These are phyloP conservation scores for Colletotrichum sp. DNA, from an alignment of 2,329 filamentous ascomycete genomes.

Conservation along the genomic window DNA sequence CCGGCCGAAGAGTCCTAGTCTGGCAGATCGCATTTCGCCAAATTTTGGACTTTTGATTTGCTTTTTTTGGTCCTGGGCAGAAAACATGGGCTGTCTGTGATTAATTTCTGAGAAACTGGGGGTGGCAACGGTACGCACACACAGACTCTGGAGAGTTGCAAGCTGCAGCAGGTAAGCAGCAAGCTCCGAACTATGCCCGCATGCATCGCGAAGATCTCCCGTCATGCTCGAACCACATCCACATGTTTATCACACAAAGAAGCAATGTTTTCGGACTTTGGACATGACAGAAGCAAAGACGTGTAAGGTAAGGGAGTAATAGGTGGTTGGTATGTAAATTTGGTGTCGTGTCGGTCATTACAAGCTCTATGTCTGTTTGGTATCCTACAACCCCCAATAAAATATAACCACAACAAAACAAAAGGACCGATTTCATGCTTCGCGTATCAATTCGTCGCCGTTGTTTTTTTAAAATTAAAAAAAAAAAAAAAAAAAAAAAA, in stretches of 20 bases:
- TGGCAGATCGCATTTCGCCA: neutral
- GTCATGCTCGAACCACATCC: neutral
- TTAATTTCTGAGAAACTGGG: neutral
- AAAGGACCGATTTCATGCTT: neutral
- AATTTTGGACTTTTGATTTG: neutral
- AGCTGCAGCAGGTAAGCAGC: neutral
- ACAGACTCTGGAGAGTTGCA: neutral
- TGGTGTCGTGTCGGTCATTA: constrained; percentile 15
- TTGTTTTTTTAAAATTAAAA: too few relatives aligned
- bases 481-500: too few relatives aligned
- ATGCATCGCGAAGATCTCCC: constrained; percentile 2
- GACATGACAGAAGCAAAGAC: neutral
- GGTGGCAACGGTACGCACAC: neutral
- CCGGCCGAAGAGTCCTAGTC: neutral
- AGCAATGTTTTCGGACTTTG: neutral
- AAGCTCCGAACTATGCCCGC: neutral
- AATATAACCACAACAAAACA: neutral
- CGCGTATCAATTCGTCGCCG: neutral
- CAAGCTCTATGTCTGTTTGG: constrained; percentile 5
- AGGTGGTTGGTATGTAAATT: neutral
- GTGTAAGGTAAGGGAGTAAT: neutral
- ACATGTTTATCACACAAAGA: neutral
- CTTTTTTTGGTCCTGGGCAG: neutral
- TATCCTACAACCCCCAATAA: constrained; percentile 5
- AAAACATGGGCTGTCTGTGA: neutral